phyloP scores from a whole-genome alignment of 768 basidiomycete species.

The Lactarius sanguifluus region DNA sequence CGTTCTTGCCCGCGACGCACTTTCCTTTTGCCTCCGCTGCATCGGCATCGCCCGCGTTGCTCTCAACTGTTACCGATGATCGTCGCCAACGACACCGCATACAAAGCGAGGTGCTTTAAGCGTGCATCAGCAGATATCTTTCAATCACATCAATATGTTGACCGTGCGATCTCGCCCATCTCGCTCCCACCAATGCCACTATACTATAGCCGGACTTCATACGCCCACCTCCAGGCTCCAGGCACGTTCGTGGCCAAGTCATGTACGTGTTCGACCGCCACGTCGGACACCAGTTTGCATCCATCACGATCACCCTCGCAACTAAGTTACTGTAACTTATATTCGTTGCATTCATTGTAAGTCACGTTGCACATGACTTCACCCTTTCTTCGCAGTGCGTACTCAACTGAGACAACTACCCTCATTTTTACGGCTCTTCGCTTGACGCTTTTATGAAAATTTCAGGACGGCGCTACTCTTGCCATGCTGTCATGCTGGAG shows the following conservation, averaged over 20 bases:
- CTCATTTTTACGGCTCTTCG: not conserved
- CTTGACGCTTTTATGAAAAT: not conserved
- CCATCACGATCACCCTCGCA: too few species aligned
- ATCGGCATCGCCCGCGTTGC: not conserved
- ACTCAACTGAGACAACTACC: not conserved
- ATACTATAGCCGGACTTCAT: constrained; percentile 32
- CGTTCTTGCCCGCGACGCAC: not conserved
- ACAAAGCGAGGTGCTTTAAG: not conserved
- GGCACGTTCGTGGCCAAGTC: constrained; percentile 36
- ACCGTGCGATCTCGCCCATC: too few species aligned
- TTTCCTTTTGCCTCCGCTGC: not conserved
- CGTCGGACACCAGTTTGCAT: too few species aligned
- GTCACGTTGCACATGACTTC: not conserved
- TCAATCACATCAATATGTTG: constrained; percentile 31
- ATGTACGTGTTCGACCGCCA: too few species aligned
- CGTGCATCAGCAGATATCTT: too few species aligned
- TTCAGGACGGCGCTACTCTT: not conserved
- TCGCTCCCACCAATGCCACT: not conserved
- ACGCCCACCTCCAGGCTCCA: constrained; percentile 41
- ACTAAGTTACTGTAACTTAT: not conserved
- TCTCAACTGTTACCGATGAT: not conserved
- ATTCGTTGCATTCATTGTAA: constrained; percentile 10
- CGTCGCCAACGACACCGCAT: not conserved
- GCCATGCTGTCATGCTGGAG: not conserved
- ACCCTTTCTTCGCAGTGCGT: not conserved